phyloP scores from a whole-genome alignment of 345 rosid genomes.

The Arabis alpina region DNA sequence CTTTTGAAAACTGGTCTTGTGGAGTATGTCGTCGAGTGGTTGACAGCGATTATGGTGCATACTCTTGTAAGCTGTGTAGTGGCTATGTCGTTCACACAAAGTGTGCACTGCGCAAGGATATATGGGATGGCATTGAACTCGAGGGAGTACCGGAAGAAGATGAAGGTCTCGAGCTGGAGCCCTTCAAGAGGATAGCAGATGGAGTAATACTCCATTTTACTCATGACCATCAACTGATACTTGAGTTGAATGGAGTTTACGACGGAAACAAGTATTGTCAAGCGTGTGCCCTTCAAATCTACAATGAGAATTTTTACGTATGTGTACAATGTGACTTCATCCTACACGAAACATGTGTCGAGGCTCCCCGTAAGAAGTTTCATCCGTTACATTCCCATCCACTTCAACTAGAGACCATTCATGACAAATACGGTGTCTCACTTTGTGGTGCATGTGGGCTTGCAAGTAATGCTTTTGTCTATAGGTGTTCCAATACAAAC shows the following conservation, averaged over 20 bases:
- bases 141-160: neutral
- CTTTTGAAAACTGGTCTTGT: neutral
- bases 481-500: neutral
- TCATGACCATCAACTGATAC: neutral
- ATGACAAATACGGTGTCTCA: no score
- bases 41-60: neutral
- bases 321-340: neutral
- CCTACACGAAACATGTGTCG: slow-evolving; percentile 10
- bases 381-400: neutral
- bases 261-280: neutral
- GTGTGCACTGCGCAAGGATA: neutral
- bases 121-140: slow-evolving; percentile 15
- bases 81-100: slow-evolving; percentile 23
- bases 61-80: neutral
- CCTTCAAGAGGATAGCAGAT: neutral
- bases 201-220: slow-evolving; percentile 9
- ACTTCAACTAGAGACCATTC: neutral
- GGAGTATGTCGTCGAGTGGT: slow-evolving; percentile 3
- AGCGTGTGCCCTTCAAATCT: neutral
- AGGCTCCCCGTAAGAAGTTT: neutral
- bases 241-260: neutral
- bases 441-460: no score
- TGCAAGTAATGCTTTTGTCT: neutral
- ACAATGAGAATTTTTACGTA: neutral
- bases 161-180: neutral